Evolutionary conservation across 2,329 filamentous ascomycete species (phyloP).

Genomic region (Penicillium sp.): DNA sequence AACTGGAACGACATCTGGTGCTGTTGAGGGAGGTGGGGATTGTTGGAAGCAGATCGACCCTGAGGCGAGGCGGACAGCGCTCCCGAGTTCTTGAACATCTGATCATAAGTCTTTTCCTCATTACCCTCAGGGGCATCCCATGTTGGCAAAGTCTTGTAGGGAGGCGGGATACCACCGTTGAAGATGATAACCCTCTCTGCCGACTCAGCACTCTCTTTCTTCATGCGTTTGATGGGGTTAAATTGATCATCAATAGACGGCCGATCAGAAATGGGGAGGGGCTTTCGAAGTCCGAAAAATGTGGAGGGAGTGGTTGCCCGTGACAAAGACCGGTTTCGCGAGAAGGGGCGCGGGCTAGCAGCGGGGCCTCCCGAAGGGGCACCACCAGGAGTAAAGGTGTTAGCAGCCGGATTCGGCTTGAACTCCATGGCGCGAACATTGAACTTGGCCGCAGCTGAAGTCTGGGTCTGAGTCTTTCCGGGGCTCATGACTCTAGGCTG

Average conservation of each 20-base stretch:
- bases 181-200: slow-evolving; percentile 64
- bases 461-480: slow-evolving; percentile 52
- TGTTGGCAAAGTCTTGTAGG: slow-evolving; percentile 80
- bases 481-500: slow-evolving; percentile 48
- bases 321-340: slow-evolving; percentile 52
- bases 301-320: slow-evolving; percentile 50
- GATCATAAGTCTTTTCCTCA: slow-evolving; percentile 73
- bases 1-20: slow-evolving; percentile 83
- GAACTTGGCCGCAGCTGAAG: slow-evolving; percentile 54
- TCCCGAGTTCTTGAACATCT: slow-evolving; percentile 72
- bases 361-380: slow-evolving; percentile 62
- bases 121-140: slow-evolving; percentile 75
- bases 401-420: slow-evolving; percentile 77
- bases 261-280: slow-evolving; percentile 58
- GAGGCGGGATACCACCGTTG: slow-evolving; percentile 79
- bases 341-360: slow-evolving; percentile 67
- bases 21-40: slow-evolving; percentile 75
- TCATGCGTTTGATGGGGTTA: slow-evolving; percentile 68
- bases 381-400: slow-evolving; percentile 72
- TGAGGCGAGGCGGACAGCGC: slow-evolving; percentile 67
- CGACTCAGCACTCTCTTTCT: slow-evolving; percentile 60
- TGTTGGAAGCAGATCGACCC: slow-evolving; percentile 57
- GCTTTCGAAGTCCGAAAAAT: slow-evolving; percentile 71
- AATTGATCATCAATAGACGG: slow-evolving; percentile 57
- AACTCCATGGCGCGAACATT: slow-evolving; percentile 73